These are phyloP conservation scores for Gracilaria caudata DNA, from an alignment of 23 red algal genomes.

Conservation along the genomic window DNA sequence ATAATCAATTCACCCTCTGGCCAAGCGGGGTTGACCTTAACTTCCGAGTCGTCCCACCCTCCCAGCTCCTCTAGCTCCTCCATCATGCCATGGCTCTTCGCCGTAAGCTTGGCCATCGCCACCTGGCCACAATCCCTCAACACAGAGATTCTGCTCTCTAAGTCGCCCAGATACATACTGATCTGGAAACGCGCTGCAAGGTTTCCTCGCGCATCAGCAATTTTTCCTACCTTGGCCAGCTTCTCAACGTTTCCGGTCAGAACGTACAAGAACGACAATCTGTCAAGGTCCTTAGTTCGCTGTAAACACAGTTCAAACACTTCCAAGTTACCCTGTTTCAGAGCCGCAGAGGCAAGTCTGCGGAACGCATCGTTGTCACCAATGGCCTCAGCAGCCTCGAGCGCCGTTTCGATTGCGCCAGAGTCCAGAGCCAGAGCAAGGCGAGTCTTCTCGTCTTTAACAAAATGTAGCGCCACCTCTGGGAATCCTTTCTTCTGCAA, in stretches of 20 bases:
- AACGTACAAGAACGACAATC: constrained; percentile 93
- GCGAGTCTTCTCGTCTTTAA: constrained; percentile 93
- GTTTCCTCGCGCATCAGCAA: constrained; percentile 85
- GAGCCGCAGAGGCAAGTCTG: constrained; percentile 75
- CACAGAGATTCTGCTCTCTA: constrained; percentile 62
- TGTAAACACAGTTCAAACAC: constrained; percentile 92
- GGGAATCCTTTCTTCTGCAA: constrained; percentile 97
- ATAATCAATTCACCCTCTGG: constrained; percentile 60
- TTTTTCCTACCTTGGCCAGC: constrained; percentile 82
- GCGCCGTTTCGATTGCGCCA: constrained; percentile 89
- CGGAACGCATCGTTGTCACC: constrained; percentile 81
- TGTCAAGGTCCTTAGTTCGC: constrained; percentile 84
- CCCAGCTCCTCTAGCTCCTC: constrained; percentile 73
- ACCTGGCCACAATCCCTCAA: constrained; percentile 84
- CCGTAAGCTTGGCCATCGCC: constrained; percentile 78
- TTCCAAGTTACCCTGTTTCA: constrained; percentile 89
- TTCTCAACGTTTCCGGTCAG: constrained; percentile 96
- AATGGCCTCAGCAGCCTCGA: constrained; percentile 83
- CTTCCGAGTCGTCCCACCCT: constrained; percentile 46
- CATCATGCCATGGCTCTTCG: constrained; percentile 63
- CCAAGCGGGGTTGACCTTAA: neutral
- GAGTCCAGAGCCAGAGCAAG: constrained; percentile 94
- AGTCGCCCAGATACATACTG: constrained; percentile 85
- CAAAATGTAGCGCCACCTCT: constrained; percentile 96
- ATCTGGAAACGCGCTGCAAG: constrained; percentile 91